Base-by-base conservation (phyloP, 805 yeast genomes). In the Barnettozyma botsteinii region DNA sequence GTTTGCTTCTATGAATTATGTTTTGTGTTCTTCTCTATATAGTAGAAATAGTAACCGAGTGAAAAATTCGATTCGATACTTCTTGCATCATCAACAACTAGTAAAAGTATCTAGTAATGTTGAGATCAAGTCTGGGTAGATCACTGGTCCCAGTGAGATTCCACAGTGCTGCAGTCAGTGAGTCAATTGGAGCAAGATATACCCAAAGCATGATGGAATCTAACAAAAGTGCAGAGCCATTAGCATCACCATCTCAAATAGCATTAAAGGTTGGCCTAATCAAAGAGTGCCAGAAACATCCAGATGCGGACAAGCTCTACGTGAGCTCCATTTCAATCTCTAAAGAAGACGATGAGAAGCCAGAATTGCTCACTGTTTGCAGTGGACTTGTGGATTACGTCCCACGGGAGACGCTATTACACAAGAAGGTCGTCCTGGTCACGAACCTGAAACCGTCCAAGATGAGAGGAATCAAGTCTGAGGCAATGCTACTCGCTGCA, bases 401-500 rank as follows among this genome's bases (percentile, higher is more conserved):
- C 2, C 62, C 75, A 0, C 46, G 48, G 6, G 68, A 65, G 0
- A 48, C 64, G 19, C 50, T 81, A 50, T 44, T 60, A 4, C 51
- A 61, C 22, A 57, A 62, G 5, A 51, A 61, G 19, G 81, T 79
- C 3, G 77, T 79, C 1, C 62, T 81, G 3, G 64, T 79, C 17
- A 67, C 72, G 6, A 81, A 81, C 50, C 57, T 81, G 56, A 80
- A 79, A 49, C 72, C 79, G 4, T 67, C 77, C 10, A 78, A 77
- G 52, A 72, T 81, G 73, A 61, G 85, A 45, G 86, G 86, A 1
- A 69, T 73, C 17, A 55, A 52, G 30, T 77, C 84, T 2, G 75
- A 78, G 47, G 85, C 82, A 0, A 81, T 81, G 86, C 51, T 81
- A 1, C 52, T 81, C 17, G 85, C 85, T n/a, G 79, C 84, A 2